These are phyloP conservation scores for Argentina anserina DNA, from an alignment of 306 rosid species.

Conservation along the genomic window DNA sequence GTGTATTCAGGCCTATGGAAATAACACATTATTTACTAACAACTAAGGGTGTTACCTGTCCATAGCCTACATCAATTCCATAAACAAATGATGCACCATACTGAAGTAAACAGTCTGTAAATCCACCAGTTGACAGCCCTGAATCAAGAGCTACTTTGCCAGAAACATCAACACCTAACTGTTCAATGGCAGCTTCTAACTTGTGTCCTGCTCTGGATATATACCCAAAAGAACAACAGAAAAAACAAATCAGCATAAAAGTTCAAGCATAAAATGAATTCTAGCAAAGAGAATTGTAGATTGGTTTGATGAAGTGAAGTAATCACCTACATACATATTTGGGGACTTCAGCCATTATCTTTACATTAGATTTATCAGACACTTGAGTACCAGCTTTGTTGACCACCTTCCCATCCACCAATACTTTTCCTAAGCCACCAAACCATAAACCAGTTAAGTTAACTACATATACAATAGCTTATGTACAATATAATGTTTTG, in stretches of 20 bases:
- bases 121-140: constrained; percentile 93
- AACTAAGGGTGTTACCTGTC: constrained; percentile 56
- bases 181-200: constrained; percentile 92
- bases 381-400: constrained; percentile 82
- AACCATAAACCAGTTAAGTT: neutral
- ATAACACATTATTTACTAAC: neutral
- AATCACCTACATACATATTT: constrained; percentile 99
- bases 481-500: neutral
- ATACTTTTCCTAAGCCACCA: constrained; percentile 67
- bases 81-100: constrained; percentile 85
- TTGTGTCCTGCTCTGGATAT: constrained; percentile 79
- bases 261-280: neutral
- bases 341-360: constrained; percentile 82
- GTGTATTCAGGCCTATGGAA: neutral
- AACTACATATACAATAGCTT: neutral
- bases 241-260: constrained; percentile 16
- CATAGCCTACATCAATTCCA: constrained; percentile 94
- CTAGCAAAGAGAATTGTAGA: constrained; percentile 19
- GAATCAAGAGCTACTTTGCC: constrained; percentile 93
- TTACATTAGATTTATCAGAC: constrained; percentile 68
- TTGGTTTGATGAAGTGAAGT: constrained; percentile 25
- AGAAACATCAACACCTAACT: constrained; percentile 61
- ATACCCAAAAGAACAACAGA: neutral
- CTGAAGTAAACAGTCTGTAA: constrained; percentile 93
- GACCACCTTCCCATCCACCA: constrained; percentile 75